Conservation (phyloP, 148 eudicot genomes). For the Arctostaphylos glauca region DNA sequence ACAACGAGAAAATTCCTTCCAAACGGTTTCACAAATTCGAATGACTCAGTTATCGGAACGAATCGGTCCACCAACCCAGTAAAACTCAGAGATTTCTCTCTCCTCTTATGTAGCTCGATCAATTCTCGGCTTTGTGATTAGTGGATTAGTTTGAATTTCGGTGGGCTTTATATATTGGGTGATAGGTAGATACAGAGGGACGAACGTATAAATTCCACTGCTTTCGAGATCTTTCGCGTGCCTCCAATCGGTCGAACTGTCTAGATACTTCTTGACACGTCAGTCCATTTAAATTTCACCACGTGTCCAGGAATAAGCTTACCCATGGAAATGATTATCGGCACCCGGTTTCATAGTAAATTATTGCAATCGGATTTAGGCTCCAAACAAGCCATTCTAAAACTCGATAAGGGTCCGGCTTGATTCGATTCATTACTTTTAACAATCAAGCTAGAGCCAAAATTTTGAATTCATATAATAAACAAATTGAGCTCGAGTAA, state of each 20-base stretch:
- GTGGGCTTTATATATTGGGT: not conserved
- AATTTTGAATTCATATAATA: too few relatives aligned
- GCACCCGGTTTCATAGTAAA: not conserved
- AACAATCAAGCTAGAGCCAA: too few relatives aligned
- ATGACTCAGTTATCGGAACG: constrained; percentile 21
- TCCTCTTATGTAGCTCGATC: not conserved
- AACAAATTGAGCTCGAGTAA: too few relatives aligned
- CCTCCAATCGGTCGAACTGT: constrained; percentile 7
- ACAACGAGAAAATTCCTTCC: constrained; percentile 9
- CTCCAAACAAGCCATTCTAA: too few relatives aligned
- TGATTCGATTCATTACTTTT: too few relatives aligned
- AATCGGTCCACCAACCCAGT: constrained; percentile 38
- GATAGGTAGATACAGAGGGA: not conserved
- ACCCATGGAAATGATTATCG: not conserved
- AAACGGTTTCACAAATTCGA: constrained; percentile 35
- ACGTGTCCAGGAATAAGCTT: not conserved
- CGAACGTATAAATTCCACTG: not conserved
- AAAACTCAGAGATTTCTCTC: not conserved
- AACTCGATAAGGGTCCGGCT: too few relatives aligned
- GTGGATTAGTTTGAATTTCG: not conserved
- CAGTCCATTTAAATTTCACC: not conserved
- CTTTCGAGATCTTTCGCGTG: constrained; percentile 17
- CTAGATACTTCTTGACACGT: constrained; percentile 14
- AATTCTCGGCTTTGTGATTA: not conserved
- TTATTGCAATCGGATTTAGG: too few relatives aligned